phyloP scores from a whole-genome alignment of 164 flowering plant species.

The Houttuynia cordata region DNA sequence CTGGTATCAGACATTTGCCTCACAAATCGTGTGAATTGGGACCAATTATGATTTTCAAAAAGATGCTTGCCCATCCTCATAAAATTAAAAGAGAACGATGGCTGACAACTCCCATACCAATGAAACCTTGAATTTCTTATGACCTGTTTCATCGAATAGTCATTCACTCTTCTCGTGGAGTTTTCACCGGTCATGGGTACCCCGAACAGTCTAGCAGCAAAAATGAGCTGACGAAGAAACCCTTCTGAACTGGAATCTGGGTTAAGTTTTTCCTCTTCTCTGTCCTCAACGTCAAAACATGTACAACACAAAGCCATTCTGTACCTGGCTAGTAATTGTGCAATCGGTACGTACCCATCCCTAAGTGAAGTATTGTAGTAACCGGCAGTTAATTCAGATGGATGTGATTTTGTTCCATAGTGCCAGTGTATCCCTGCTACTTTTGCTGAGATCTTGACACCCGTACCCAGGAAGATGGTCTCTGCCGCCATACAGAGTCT shows the following conservation, averaged over 20 bases:
- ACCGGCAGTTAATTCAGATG: conserved; percentile 63
- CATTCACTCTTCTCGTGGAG: conserved; percentile 24
- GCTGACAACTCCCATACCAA: conserved; percentile 27
- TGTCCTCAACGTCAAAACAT: conserved; percentile 44
- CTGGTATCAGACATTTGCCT: conserved; percentile 38
- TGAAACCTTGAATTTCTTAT: conserved; percentile 35
- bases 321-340: conserved; percentile 46
- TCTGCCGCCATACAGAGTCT: conserved; percentile 40
- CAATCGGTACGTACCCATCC: conserved; percentile 60
- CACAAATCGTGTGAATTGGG: conserved; percentile 44
- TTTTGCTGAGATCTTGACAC: conserved; percentile 36
- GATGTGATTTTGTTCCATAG: conserved; percentile 38
- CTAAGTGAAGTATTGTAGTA: conserved; percentile 43
- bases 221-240: conserved; percentile 33
- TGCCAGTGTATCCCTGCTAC: conserved; percentile 58
- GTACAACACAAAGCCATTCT: conserved; percentile 39
- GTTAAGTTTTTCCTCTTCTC: conserved; percentile 25
- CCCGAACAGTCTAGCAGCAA: conserved; percentile 30
- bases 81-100: conserved; percentile 47
- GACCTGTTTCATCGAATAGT: conserved; percentile 40
- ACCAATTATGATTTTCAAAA: conserved; percentile 40
- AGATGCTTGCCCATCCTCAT: conserved; percentile 51
- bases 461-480: conserved; percentile 36
- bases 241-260: conserved; percentile 47
- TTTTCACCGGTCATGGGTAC: conserved; percentile 51